Conservation (phyloP, 2,329 filamentous ascomycete genomes). For the Phoma herbarum region DNA sequence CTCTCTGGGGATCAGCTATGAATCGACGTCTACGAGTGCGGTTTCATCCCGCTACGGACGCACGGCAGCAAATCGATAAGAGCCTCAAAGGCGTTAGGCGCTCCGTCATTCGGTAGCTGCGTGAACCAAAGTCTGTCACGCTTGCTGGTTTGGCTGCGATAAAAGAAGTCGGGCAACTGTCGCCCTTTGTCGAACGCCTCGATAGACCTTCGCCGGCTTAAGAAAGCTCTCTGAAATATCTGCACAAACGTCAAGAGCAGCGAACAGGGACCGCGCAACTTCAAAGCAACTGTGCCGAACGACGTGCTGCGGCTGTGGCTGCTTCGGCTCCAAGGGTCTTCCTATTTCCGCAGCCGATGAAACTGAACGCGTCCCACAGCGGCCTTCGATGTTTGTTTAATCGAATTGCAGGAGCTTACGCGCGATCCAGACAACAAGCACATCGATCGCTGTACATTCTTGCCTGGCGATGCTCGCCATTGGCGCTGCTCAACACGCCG, state of each 20-base stretch:
- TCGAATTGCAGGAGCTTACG: neutral
- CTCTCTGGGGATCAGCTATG: slow-evolving; percentile 13
- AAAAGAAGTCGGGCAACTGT: neutral
- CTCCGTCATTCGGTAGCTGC: slow-evolving; percentile 18
- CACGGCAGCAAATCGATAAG: slow-evolving; percentile 34
- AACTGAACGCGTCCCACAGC: slow-evolving; percentile 16
- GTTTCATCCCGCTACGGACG: slow-evolving; percentile 26
- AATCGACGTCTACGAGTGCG: slow-evolving; percentile 17
- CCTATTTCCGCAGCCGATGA: slow-evolving; percentile 19
- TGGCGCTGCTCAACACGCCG: slow-evolving; percentile 8
- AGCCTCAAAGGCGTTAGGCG: slow-evolving; percentile 27
- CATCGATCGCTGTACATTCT: slow-evolving; percentile 1
- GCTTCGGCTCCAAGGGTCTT: slow-evolving; percentile 15
- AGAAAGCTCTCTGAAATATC: neutral
- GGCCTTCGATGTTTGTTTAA: slow-evolving; percentile 10
- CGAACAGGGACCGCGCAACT: slow-evolving; percentile 2
- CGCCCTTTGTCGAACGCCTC: slow-evolving; percentile 7
- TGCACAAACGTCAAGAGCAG: neutral
- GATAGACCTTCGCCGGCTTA: slow-evolving; percentile 4
- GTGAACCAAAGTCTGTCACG: slow-evolving; percentile 14
- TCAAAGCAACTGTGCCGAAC: slow-evolving; percentile 22
- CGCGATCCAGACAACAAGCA: slow-evolving; percentile 1
- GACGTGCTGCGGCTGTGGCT: slow-evolving; percentile 22
- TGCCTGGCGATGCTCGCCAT: slow-evolving; percentile 12
- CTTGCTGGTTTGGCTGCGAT: slow-evolving; percentile 12